Conservation (phyloP, 345 rosid species). For the Passiflora organensis region DNA sequence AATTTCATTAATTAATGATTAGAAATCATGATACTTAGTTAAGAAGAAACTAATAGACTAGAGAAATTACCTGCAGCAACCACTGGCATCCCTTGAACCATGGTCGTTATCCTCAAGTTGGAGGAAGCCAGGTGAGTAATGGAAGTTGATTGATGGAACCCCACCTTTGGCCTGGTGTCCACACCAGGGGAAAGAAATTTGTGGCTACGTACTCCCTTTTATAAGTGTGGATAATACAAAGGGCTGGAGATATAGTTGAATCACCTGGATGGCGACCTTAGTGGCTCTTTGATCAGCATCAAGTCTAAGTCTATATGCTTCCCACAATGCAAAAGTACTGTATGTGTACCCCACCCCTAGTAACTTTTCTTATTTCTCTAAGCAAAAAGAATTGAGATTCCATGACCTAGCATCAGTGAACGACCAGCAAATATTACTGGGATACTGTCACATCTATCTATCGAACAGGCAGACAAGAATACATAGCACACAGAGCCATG, state of each 20-base stretch:
- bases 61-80: too few species aligned
- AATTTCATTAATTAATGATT: too few species aligned
- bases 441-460: constrained; percentile 15
- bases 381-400: constrained; percentile 3
- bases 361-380: background rate
- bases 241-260: constrained; percentile 37
- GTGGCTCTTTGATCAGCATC: constrained; percentile 36
- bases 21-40: too few species aligned
- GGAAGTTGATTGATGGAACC: constrained; percentile 43
- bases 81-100: background rate
- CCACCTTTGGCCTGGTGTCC: constrained; percentile 27
- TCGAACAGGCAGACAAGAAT: constrained; percentile 8
- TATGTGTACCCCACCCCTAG: too few species aligned
- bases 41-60: too few species aligned
- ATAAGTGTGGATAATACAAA: constrained; percentile 31
- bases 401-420: constrained; percentile 1
- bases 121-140: background rate
- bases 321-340: too few species aligned
- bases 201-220: constrained; percentile 23
- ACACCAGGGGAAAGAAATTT: background rate
- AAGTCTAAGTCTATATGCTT: too few species aligned
- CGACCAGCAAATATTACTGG: background rate
- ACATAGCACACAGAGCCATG: constrained; percentile 17
- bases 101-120: constrained; percentile 9
- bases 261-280: constrained; percentile 54